Percentiles rank a stretch among this genome's conserved stretches.
phyloP scores from a whole-genome alignment of 1,284 basidiomycete genomes.

The Ceratobasidium sp. region DNA sequence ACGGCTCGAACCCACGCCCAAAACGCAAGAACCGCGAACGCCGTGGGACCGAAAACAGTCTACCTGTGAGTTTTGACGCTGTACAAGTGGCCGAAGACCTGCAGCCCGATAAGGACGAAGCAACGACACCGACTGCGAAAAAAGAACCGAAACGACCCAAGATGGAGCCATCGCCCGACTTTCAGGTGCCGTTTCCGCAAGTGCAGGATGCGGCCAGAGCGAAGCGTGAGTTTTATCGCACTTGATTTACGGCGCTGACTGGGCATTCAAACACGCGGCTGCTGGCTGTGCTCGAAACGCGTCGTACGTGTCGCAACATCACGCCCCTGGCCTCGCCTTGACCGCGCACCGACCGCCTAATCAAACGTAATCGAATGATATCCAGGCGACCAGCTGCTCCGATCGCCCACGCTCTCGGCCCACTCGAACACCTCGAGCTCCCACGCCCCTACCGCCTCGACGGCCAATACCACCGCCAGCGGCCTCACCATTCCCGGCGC shows the following conservation, averaged over 20 bases:
- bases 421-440: conserved; percentile 34
- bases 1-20: background rate
- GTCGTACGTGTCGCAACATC: conserved; percentile 1
- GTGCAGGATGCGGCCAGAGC: conserved; percentile 18
- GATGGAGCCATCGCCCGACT: conserved; percentile 11
- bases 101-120: background rate
- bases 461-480: conserved; percentile 3
- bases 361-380: background rate
- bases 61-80: conserved; percentile 7
- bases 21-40: conserved; percentile 19
- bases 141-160: conserved; percentile 11
- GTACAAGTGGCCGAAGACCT: background rate
- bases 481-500: conserved; percentile 22
- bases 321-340: background rate
- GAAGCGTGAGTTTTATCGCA: conserved; percentile 24
- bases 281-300: background rate
- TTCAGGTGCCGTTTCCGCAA: conserved; percentile 27
- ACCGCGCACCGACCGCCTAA: background rate
- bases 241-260: too few relatives aligned
- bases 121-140: background rate
- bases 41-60: conserved; percentile 26
- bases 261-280: conserved; percentile 9
- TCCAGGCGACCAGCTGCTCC: conserved; percentile 30
- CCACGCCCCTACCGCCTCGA: conserved; percentile 25
- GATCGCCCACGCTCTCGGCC: conserved; percentile 32